Evolutionary conservation across 495 filamentous ascomycete species (phyloP).

Genomic region (Talaromyces nanjingensis): DNA sequence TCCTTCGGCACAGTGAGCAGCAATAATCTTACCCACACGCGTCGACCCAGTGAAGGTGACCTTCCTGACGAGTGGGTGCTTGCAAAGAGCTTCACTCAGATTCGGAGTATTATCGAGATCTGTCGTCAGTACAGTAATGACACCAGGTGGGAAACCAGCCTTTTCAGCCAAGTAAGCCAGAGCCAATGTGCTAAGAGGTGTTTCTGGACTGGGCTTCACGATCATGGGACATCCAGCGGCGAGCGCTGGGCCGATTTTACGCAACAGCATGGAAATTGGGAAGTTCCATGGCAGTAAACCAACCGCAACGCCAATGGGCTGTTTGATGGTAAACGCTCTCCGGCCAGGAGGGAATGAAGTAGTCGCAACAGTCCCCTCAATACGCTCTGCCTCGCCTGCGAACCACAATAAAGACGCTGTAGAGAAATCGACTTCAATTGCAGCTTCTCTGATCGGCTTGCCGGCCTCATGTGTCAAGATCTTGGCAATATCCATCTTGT

Average conservation of each 20-base stretch:
- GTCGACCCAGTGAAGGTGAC: slow-evolving; percentile 57
- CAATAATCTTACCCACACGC: slow-evolving; percentile 43
- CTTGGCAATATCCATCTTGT: slow-evolving; percentile 36
- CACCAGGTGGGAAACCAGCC: slow-evolving; percentile 54
- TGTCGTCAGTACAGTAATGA: slow-evolving; percentile 53
- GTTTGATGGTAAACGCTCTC: slow-evolving; percentile 41
- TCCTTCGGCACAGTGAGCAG: slow-evolving; percentile 40
- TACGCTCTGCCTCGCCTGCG: slow-evolving; percentile 42
- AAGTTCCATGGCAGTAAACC: slow-evolving; percentile 39
- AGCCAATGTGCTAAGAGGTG: slow-evolving; percentile 48
- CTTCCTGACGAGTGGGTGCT: slow-evolving; percentile 48
- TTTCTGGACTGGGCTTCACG: slow-evolving; percentile 53
- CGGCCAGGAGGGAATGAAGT: slow-evolving; percentile 26
- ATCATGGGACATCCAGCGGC: slow-evolving; percentile 59
- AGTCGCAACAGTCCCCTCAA: slow-evolving; percentile 30
- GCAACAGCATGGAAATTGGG: slow-evolving; percentile 47
- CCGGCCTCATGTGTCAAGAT: slow-evolving; percentile 44
- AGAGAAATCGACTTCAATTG: slow-evolving; percentile 41
- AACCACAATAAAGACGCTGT: slow-evolving; percentile 45
- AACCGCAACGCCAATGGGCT: slow-evolving; percentile 39
- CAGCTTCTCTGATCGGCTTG: slow-evolving; percentile 37
- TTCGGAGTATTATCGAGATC: slow-evolving; percentile 49
- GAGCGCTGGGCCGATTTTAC: slow-evolving; percentile 55
- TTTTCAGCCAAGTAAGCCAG: slow-evolving; percentile 49
- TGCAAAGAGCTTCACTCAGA: slow-evolving; percentile 48